Evolutionary conservation across 164 flowering plant genomes (phyloP), one percentile per base, ranked within the genome.

Genomic region (Vitis riparia): DNA sequence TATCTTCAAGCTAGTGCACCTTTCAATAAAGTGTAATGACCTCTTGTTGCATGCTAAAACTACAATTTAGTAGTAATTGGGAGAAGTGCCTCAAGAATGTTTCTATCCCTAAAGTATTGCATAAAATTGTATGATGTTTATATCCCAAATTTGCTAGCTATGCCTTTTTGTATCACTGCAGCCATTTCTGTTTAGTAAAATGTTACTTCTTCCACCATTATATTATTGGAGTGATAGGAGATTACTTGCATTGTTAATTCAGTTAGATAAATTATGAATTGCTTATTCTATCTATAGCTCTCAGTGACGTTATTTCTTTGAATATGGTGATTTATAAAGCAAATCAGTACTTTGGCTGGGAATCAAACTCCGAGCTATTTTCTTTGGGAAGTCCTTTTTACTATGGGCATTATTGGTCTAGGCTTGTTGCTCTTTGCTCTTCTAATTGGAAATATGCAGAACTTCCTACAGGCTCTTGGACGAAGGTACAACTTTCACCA

Each of bases 371-470:
- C 98, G 62, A 90, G 97, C 75, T 79, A 84, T 66, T 91, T 87
- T 80, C 82, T 75, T 15, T 81, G 93, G 93, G 97, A 94, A 81
- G 98, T 92, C 68, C 80, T 92, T 55, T 94, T 92, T 76, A 92
- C 96, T 9, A 94, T 94, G 97, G 87, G 67, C 27, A 89, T 92
- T 15, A 73, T 89, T 55, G 97, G 94, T 51, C 81, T 88, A 30
- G 98, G 98, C 16, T 90, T 94, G 70, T 74, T 94, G 71, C 91
- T 94, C 27, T 94, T 94, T 75, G 94, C 97, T 64, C 78, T 94
- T 63, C 88, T 94, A 27, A 88, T 94, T 70, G 97, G 97, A 59
- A 94, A 94, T 76, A 94, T 94, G 97, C 98, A 94, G 78, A 94
- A 89, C 76, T 92, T 92, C 76, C 91, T 94, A 55, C 97, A 87